Base-by-base conservation (phyloP, 2,329 filamentous ascomycete genomes). In the Aspergillus luchuensis region DNA sequence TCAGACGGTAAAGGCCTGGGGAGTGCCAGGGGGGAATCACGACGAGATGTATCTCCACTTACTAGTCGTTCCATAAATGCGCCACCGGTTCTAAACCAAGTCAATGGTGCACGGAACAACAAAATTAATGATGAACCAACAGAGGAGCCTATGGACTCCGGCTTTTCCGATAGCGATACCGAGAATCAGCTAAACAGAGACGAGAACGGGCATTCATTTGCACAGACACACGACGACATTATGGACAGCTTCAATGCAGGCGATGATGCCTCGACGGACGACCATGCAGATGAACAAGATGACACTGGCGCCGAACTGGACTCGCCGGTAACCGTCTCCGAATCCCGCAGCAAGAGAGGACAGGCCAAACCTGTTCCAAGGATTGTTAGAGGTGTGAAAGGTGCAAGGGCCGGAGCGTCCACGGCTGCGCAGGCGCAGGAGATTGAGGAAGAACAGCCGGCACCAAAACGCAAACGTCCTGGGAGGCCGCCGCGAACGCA, bases 131-230 rank as follows among this genome's bases (percentile, higher is more conserved):
- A 60, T 21, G 64, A 58, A 11, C 64, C 56, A 8, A n/a, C 66
- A 8, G 69, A 72, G 5, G 60, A 61, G 36, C 62, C 70, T 19
- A 64, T 63, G 21, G 57, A 72, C 38, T 62, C 66, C 21, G 69
- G 72, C 33, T 74, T 76, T 58, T 78, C 77, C 10, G 74, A 79
- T 48, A 68, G 66, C 53, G 76, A 78, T 57, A 66, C 66, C 33
- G 71, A 71, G 50, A 62, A 67, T 47, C 62, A 71, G 21, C 57
- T 69, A 7, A 66, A 71, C 19, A 71, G 68, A 6, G 73, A 77
- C 23, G 76, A 76, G 48, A 76, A 77, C 51, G 69, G 66, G 11
- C 66, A 72, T 57, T 61, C 66, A 8, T 71, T 74, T 57, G 64
- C 66, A 21, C 66, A 72, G 13, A 57, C 63, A 25, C 66, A 69